A percentile compares a stretch with the other conserved stretches of the same genome.
Evolutionary conservation across 177 flowering plant species (phyloP).

Genomic region (Vitis hybrid): DNA sequence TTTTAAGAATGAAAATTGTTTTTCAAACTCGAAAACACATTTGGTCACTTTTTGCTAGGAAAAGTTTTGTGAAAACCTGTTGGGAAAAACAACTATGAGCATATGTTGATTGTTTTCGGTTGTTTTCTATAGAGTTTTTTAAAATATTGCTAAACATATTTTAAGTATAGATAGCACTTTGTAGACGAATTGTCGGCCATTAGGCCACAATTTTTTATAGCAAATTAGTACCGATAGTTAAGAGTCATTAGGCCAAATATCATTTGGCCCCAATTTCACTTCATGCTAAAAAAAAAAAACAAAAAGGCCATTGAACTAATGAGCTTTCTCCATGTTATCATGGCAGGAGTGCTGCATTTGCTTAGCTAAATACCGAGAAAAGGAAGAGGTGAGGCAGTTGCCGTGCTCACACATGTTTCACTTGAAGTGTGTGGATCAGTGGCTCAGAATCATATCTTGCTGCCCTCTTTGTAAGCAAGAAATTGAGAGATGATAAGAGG

Average conservation of each 20-base stretch:
- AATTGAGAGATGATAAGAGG: slow-evolving; percentile 34
- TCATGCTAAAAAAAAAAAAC: neutral
- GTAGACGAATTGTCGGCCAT: no score
- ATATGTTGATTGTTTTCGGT: no score
- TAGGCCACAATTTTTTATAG: no score
- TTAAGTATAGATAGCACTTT: no score
- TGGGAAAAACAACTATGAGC: no score
- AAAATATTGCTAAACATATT: no score
- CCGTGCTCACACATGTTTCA: slow-evolving; percentile 90
- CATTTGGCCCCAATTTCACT: no score
- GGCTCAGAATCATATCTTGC: slow-evolving; percentile 86
- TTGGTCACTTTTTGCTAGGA: no score
- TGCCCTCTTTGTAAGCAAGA: slow-evolving; percentile 97
- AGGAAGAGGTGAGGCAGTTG: slow-evolving; percentile 83
- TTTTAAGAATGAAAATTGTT: neutral
- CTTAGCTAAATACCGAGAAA: slow-evolving; percentile 75
- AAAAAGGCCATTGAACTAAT: neutral
- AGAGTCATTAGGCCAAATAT: no score
- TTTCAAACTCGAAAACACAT: neutral
- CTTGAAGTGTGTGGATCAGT: slow-evolving; percentile 88
- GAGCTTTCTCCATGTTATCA: neutral
- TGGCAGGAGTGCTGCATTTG: slow-evolving; percentile 95
- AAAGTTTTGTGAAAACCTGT: no score
- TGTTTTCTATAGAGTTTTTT: no score
- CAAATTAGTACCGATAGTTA: neutral